Base-by-base conservation (phyloP, 306 rosid genomes). In the Glycine soja region DNA sequence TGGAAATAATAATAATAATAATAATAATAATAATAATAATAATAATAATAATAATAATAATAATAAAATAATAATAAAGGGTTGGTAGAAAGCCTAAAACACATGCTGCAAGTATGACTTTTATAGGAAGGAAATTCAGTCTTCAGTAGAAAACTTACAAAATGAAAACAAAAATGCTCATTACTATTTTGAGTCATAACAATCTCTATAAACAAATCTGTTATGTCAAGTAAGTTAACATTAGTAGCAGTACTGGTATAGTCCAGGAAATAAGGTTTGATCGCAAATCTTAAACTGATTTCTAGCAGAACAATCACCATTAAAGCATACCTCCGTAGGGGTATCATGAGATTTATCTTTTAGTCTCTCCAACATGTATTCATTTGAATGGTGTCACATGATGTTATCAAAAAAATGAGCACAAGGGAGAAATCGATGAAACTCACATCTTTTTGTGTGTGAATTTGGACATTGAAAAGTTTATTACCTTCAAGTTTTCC, bases 321-420 rank as follows among this genome's bases (percentile, higher is more conserved):
- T 30, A 67, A 78, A 85, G 56, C 56, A 63, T 58, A 91, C 99
- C 95, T 89, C 94, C 88, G 87, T 91, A 6, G 91, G 89, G 45
- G 90, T 78, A 75, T 85, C 91, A 45, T 86, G 45, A 72, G 87
- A 78, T 19, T 78, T 83, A 51, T 76, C 86, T 50, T 80, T 72
- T 18, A 89, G 46, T 71, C 80, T 73, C 75, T 79, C 86, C 73
- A 87, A 75, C 2, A 72, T 40, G 54, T 78, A 76, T 16, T 88
- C 89, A 73, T 91, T 92, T 19, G 88, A 87, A 82, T 82, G 82
- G 76, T 84, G 85, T 7, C 84, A 88, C 63, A 91, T 54, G 79
- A 93, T 72, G 75, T 89, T 87, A 47, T 70, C 86, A 73, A 95
- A 77, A 79, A 85, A 73, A 97, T 95, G 87, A 53, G 16, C 51